These are phyloP conservation scores for Fagopyrum tataricum DNA, from an alignment of 148 eudicot species.

Conservation along the genomic window DNA sequence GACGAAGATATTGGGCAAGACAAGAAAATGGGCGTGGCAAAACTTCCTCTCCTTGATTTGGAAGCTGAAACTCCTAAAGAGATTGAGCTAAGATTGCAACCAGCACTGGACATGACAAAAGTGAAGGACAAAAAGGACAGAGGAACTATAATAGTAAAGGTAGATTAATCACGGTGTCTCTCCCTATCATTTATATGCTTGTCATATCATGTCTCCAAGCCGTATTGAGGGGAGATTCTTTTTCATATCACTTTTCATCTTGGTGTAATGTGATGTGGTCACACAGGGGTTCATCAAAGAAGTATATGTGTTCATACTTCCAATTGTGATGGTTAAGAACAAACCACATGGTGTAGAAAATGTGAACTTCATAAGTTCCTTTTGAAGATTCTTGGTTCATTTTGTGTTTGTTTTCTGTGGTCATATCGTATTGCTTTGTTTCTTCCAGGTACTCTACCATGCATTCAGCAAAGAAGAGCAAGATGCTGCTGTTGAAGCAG, in stretches of 20 bases:
- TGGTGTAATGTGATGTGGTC: background rate
- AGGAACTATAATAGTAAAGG: conserved; percentile 84
- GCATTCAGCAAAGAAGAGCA: conserved; percentile 84
- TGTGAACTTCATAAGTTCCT: background rate
- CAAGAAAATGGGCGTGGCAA: conserved; percentile 69
- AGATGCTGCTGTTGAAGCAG: conserved; percentile 62
- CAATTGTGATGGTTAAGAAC: too few relatives aligned
- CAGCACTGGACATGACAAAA: conserved; percentile 73
- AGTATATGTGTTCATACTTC: too few relatives aligned
- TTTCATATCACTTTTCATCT: background rate
- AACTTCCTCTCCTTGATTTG: conserved; percentile 60
- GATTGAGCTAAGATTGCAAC: conserved; percentile 53
- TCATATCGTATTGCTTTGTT: background rate
- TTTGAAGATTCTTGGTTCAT: too few relatives aligned
- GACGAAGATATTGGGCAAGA: conserved; percentile 93
- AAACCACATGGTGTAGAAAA: background rate
- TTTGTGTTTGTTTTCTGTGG: background rate
- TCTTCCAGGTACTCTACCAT: conserved; percentile 52
- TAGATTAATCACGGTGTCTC: conserved; percentile 2
- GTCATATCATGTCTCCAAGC: background rate
- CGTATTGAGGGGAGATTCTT: background rate
- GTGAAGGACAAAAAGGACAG: conserved; percentile 88
- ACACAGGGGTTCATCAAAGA: background rate
- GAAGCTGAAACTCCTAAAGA: conserved; percentile 53
- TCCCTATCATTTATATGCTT: background rate